Evolutionary conservation across 345 rosid species (phyloP).

Genomic region (Arabidopsis thaliana): TAIR10.1 NC_003071.7:1099001-1099500

Average conservation of each 20-base stretch:
- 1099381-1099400: not conserved
- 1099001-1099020: no score
- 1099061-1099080: not conserved
- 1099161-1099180: conserved; percentile 4
- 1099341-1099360: not conserved
- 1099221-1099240: conserved; percentile 6
- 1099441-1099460: not conserved
- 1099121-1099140: not conserved
- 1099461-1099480: not conserved
- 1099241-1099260: not conserved
- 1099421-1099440: not conserved
- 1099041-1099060: not conserved
- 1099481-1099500: no score
- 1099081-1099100: not conserved
- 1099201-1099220: not conserved
- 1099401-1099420: not conserved
- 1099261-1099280: not conserved
- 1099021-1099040: not conserved
- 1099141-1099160: not conserved
- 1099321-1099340: no score
- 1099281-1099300: not conserved
- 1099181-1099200: not conserved
- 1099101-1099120: not conserved
- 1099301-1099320: not conserved
- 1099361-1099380: not conserved